Percentiles rank a stretch among this genome's conserved stretches.
Conservation (phyloP, 2,329 filamentous ascomycete species). For the Arthroderma sp. region DNA sequence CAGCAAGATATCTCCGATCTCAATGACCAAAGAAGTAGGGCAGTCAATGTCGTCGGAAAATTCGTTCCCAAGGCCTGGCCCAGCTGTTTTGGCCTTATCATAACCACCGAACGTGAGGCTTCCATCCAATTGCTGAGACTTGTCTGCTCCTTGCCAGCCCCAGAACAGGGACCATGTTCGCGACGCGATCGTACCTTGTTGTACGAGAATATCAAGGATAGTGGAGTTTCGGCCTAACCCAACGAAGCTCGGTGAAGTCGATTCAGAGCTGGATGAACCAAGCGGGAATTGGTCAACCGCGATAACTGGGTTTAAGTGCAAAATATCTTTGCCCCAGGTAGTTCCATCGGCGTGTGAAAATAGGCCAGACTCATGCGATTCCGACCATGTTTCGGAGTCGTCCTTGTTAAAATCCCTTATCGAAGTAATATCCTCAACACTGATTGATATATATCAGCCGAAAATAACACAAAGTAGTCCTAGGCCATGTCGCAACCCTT, state of each 20-base stretch:
- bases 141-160: slow-evolving; percentile 5
- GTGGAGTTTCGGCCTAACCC: slow-evolving; percentile 4
- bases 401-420: background rate
- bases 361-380: background rate
- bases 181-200: slow-evolving; percentile 4
- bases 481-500: background rate
- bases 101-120: slow-evolving; percentile 8
- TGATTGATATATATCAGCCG: too few relatives aligned
- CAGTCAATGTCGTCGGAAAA: slow-evolving; percentile 4
- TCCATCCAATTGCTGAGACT: slow-evolving; percentile 6
- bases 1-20: slow-evolving; percentile 5
- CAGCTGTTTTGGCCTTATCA: slow-evolving; percentile 7
- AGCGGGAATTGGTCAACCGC: slow-evolving; percentile 1
- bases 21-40: slow-evolving; percentile 4
- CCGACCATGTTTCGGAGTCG: slow-evolving; percentile 1
- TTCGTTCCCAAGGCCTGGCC: background rate
- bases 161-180: slow-evolving; percentile 9
- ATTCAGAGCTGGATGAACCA: background rate
- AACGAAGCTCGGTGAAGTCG: background rate
- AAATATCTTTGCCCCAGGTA: slow-evolving; percentile 4
- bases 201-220: background rate
- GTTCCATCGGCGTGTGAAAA: background rate
- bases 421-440: too few relatives aligned
- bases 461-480: background rate
- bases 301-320: slow-evolving; percentile 2